Evolutionary conservation across 2,329 filamentous ascomycete genomes (phyloP), one percentile per base, ranked within the genome.

Genomic region (Sphaerulina musiva): DNA sequence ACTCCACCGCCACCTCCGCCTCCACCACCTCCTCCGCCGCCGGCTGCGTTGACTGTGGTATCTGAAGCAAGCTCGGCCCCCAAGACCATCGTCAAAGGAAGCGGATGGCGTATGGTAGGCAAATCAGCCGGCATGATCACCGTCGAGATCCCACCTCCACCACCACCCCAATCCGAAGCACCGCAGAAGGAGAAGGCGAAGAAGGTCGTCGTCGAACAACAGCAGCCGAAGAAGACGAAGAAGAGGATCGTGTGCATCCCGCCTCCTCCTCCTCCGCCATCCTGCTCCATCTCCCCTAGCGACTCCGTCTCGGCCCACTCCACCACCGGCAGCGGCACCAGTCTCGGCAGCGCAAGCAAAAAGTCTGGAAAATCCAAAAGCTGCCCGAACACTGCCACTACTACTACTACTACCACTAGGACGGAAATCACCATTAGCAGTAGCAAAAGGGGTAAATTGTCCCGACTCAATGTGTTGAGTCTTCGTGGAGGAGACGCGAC

Each of bases 21-120:
- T 2, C 20, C 20, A 20, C 20, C 26, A 5, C 44, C 38, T 20
- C 44, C 43, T 4, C 26, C 50, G 10, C 50, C 43, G 31, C 44
- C 50, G 4, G 32, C 44, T 6, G 29, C 17, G 12, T 47, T 31
- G 4, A 17, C 2, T 26, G 50, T 43, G 6, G 34, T 43, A 6
- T 53, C 50, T 23, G 29, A 53, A 41, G 50, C 50, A 9, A 46
- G 43, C 50, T 53, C 50, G 14, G 34, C 29, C n/a, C 26, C 50
- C n/a, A 53, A 51, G 40, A 51, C 48, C 1, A 41, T 51, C 14
- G 31, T 29, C 17, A 17, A 51, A 45, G 48, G 48, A 14, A 51
- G 43, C 11, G 40, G 40, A 17, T 51, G 48, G 48, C 41, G 41
- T n/a, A 32, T 51, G n/a, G 48, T 45, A 6, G 48, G 48, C 29